Conservation (phyloP, 345 rosid genomes). For the Populus deltoides region DNA sequence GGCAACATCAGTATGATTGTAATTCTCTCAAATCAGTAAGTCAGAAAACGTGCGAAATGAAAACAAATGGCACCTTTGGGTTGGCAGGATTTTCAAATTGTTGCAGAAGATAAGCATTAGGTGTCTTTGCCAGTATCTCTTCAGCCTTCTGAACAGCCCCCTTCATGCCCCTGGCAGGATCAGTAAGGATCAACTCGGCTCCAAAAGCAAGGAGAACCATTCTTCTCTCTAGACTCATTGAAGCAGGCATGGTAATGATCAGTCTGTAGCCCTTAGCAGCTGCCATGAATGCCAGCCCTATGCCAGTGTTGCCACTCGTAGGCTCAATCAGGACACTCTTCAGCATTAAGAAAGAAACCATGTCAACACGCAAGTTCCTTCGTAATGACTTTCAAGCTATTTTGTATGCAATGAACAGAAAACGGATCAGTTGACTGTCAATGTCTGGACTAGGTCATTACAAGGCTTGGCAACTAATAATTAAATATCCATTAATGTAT, state of each 20-base stretch:
- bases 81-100: slow-evolving; percentile 72
- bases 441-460: not conserved
- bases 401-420: not conserved
- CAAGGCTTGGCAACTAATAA: not conserved
- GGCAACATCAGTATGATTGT: not conserved
- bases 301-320: slow-evolving; percentile 76
- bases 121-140: slow-evolving; percentile 56
- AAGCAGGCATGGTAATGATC: slow-evolving; percentile 72
- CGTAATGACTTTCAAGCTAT: not conserved
- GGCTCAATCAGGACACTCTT: slow-evolving; percentile 77
- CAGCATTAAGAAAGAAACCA: slow-evolving; percentile 8
- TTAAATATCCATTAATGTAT: not conserved
- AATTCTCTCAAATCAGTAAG: not conserved
- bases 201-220: slow-evolving; percentile 75
- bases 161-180: slow-evolving; percentile 65
- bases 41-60: not conserved
- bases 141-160: slow-evolving; percentile 73
- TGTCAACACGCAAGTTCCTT: slow-evolving; percentile 8
- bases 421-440: not conserved
- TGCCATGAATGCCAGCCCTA: slow-evolving; percentile 73
- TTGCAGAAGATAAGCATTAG: slow-evolving; percentile 58
- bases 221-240: slow-evolving; percentile 86
- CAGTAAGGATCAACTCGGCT: slow-evolving; percentile 71
- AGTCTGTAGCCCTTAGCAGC: slow-evolving; percentile 73
- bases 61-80: slow-evolving; percentile 55